Evolutionary conservation across 495 filamentous ascomycete genomes (phyloP), one percentile per base, ranked within the genome.

Genomic region (Talaromyces borbonicus): DNA sequence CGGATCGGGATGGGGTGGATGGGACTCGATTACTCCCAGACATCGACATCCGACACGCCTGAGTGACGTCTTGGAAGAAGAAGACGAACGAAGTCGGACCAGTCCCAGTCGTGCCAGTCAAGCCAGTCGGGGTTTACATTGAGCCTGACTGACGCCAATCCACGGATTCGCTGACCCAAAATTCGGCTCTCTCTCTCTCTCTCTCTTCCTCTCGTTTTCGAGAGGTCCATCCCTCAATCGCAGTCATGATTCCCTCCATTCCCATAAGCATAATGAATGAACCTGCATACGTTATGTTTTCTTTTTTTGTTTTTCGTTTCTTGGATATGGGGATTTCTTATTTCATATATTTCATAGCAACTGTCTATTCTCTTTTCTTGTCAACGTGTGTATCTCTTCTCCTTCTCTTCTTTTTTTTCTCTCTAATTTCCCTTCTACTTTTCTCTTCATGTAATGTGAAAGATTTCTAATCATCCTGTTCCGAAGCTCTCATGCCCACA

Each of bases 11-110:
- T 92, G 83, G 66, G 80, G 81, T 7, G 83, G 79, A 7, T 96
- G 89, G 90, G 87, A 92, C 43, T 60, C 72, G 7, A 48, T 73
- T 38, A 74, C 88, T 44, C 78, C 84, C n/a, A 73, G 90, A 39
- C 92, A 96, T 66, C 90, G 95, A 56, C 92, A 97, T 65, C 90
- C 90, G 0, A 96, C 90, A 2, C 71, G 92, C 43, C 66, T 98
- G 47, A 96, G 92, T 58, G 92, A 98, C 69, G 90, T 98, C 8
- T 72, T 92, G 8, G 92, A 98, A 41, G 43, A 46, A 41, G 74
- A 78, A 47, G 74, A 78, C 49, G 74, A 78, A 52, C 67, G 65
- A 44, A 78, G 77, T 48, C 63, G 78, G 32, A 79, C 77, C 27
- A 81, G 68, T 51, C 70, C 72, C 5, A 75, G 72, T 50, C 69